These are phyloP conservation scores for Trifolium repens DNA, from an alignment of 306 rosid genomes.

Conservation along the genomic window DNA sequence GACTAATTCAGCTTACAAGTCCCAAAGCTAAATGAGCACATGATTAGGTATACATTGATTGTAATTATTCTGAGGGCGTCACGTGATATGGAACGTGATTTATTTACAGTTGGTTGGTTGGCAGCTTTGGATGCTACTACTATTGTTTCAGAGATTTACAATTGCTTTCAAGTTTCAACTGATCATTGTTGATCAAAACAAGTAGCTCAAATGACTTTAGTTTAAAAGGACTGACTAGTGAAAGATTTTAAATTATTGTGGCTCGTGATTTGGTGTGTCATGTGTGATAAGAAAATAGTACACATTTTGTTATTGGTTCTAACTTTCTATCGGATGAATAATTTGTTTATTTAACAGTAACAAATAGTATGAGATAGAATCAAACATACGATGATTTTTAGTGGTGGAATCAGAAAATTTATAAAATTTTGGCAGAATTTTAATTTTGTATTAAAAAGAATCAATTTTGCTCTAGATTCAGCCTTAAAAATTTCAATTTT, in stretches of 20 bases:
- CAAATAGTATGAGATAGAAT: too few relatives aligned
- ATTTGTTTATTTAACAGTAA: too few relatives aligned
- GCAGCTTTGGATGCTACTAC: conserved; percentile 76
- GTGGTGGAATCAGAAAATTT: too few relatives aligned
- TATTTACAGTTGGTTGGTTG: conserved; percentile 48
- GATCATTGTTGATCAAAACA: conserved; percentile 39
- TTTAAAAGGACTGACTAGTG: conserved; percentile 24
- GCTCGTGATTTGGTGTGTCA: conserved; percentile 9
- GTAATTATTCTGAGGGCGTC: conserved; percentile 25
- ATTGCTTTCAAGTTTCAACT: conserved; percentile 42
- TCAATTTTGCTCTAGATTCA: too few relatives aligned
- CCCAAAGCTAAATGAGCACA: conserved; percentile 50
- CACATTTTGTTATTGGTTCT: too few relatives aligned
- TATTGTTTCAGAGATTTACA: conserved; percentile 40
- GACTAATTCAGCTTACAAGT: conserved; percentile 68
- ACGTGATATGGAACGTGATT: conserved; percentile 80
- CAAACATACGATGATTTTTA: too few relatives aligned
- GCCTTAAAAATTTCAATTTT: too few relatives aligned
- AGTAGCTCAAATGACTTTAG: conserved; percentile 43
- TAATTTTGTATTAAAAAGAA: too few relatives aligned
- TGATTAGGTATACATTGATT: conserved; percentile 40
- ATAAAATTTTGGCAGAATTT: too few relatives aligned
- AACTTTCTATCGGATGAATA: too few relatives aligned
- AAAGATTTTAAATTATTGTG: conserved; percentile 30
- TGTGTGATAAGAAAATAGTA: too few relatives aligned